Percentiles rank a stretch among this genome's conserved stretches.
phyloP scores from a whole-genome alignment of 768 basidiomycete species.

The Termitomyces eurrhizus region DNA sequence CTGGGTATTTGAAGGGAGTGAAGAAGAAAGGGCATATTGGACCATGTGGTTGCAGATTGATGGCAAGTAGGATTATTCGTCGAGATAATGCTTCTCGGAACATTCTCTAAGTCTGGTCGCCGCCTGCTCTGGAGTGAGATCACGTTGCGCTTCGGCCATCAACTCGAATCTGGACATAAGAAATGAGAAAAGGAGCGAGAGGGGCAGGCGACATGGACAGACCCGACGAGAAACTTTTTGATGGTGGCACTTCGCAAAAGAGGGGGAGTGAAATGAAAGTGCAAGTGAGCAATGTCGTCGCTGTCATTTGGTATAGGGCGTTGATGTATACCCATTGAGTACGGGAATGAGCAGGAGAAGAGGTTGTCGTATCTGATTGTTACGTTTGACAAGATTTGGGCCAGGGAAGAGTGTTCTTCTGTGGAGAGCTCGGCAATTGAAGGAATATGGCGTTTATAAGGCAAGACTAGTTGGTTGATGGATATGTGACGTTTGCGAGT shows the following conservation, averaged over 20 bases:
- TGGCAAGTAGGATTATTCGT: slow-evolving; percentile 46
- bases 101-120: slow-evolving; percentile 56
- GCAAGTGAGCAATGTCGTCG: slow-evolving; percentile 69
- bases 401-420: slow-evolving; percentile 61
- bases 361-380: slow-evolving; percentile 75
- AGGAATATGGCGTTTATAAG: slow-evolving; percentile 74
- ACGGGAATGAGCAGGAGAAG: slow-evolving; percentile 85
- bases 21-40: slow-evolving; percentile 71
- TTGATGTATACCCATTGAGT: slow-evolving; percentile 95
- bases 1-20: slow-evolving; percentile 75
- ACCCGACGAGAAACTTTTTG: slow-evolving; percentile 90
- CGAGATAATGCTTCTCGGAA: slow-evolving; percentile 59
- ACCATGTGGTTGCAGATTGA: slow-evolving; percentile 83
- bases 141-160: slow-evolving; percentile 88
- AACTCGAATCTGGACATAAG: slow-evolving; percentile 65
- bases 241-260: slow-evolving; percentile 78
- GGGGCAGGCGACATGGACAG: slow-evolving; percentile 20
- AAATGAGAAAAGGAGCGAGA: neutral
- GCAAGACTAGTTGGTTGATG: slow-evolving; percentile 49
- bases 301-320: slow-evolving; percentile 55
- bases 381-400: slow-evolving; percentile 59
- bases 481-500: neutral
- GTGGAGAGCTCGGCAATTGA: slow-evolving; percentile 57
- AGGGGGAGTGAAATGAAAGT: slow-evolving; percentile 86
- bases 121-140: slow-evolving; percentile 87